Conservation (phyloP, 1,284 basidiomycete genomes). For the Ustilago vetiveriae region DNA sequence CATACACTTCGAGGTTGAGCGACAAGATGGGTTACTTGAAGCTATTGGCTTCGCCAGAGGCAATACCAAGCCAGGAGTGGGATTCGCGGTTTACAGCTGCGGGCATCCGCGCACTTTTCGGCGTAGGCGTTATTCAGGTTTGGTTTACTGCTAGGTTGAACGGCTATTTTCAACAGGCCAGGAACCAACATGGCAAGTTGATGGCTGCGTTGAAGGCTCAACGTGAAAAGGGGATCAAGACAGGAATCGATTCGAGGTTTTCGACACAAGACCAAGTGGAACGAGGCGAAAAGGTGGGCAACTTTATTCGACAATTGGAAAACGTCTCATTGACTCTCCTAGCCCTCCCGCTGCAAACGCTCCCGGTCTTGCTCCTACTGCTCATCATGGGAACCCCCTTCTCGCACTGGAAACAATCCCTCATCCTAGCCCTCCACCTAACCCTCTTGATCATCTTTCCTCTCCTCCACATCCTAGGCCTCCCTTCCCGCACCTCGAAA, state of each 20-base stretch:
- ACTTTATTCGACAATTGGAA: conserved; percentile 28
- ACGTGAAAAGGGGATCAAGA: neutral
- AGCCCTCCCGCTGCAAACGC: conserved; percentile 1
- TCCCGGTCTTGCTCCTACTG: neutral
- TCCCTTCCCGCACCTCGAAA: neutral
- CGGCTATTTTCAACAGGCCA: conserved; percentile 9
- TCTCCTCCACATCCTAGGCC: conserved; percentile 9
- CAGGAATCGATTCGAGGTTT: conserved; percentile 1
- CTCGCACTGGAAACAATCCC: neutral
- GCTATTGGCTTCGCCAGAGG: neutral
- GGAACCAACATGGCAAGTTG: neutral
- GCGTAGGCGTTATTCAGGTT: conserved; percentile 20
- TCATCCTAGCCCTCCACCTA: conserved; percentile 7
- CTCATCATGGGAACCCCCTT: conserved; percentile 1
- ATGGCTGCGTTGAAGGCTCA: neutral
- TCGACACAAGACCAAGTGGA: neutral
- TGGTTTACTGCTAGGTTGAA: conserved; percentile 30
- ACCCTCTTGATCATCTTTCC: conserved; percentile 17
- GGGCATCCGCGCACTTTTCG: conserved; percentile 13
- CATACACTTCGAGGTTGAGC: neutral
- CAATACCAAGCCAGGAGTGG: conserved; percentile 5
- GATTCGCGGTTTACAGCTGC: conserved; percentile 11
- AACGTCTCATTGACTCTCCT: conserved; percentile 10
- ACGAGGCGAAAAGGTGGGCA: neutral
- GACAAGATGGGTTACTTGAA: conserved; percentile 19